Conservation (phyloP, 2,329 filamentous ascomycete species). For the Penicillium sp. region DNA sequence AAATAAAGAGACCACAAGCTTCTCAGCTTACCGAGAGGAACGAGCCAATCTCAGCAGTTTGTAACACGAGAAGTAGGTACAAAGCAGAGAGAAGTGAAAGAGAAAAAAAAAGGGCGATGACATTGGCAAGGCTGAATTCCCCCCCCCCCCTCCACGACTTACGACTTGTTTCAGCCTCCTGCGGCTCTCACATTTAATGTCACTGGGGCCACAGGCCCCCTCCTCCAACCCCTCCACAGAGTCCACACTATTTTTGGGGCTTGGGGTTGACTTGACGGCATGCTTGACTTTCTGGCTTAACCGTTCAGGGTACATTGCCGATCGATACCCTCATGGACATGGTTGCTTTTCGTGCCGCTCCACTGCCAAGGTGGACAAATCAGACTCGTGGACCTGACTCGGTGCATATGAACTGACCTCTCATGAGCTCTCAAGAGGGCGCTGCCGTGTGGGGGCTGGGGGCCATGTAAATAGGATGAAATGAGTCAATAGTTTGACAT, state of each 20-base stretch:
- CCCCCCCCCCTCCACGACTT: neutral
- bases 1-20: conserved; percentile 9
- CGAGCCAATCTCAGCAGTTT: conserved; percentile 10
- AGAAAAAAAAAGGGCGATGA: conserved; percentile 3
- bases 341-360: neutral
- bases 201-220: conserved; percentile 15
- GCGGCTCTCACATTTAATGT: conserved; percentile 26
- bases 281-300: conserved; percentile 1
- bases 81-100: conserved; percentile 7
- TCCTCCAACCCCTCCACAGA: conserved; percentile 1
- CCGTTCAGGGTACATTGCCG: neutral
- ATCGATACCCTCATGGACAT: conserved; percentile 4
- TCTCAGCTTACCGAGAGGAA: neutral
- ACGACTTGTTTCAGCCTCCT: conserved; percentile 28
- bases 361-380: neutral
- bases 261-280: neutral
- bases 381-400: neutral
- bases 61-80: conserved; percentile 6
- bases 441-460: conserved; percentile 7
- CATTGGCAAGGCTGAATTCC: neutral
- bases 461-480: neutral
- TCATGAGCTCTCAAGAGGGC: neutral
- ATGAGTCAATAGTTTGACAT: conserved; percentile 1
- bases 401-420: neutral
- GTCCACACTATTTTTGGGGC: conserved; percentile 15